phyloP scores from a whole-genome alignment of 768 basidiomycete species.

The Xerocomellus amylosporus region DNA sequence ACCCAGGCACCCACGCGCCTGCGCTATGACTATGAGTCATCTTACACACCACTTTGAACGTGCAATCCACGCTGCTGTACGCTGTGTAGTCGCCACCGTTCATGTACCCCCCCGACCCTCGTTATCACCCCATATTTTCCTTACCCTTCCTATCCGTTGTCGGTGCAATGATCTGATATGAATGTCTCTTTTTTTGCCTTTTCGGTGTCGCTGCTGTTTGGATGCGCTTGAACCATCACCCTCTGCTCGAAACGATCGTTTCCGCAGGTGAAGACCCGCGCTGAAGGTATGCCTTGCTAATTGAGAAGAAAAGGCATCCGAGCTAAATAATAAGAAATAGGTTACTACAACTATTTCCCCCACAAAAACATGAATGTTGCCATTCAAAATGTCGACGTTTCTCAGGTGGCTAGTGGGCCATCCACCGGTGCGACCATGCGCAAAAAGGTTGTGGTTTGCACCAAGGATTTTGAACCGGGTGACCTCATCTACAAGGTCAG shows the following conservation, averaged over 20 bases:
- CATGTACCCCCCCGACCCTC: conserved; percentile 24
- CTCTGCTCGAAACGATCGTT: conserved; percentile 12
- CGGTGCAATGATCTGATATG: conserved; percentile 59
- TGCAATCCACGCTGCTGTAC: conserved; percentile 29
- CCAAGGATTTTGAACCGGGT: conserved; percentile 65
- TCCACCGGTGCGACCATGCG: conserved; percentile 24
- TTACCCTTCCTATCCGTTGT: conserved; percentile 20
- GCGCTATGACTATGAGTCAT: conserved; percentile 36
- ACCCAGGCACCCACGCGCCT: conserved; percentile 59
- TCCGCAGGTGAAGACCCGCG: conserved; percentile 58
- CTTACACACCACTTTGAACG: conserved; percentile 28
- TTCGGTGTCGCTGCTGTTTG: conserved; percentile 17
- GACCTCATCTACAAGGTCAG: conserved; percentile 75
- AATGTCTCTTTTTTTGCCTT: conserved; percentile 34
- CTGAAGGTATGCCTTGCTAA: conserved; percentile 65
- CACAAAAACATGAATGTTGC: conserved; percentile 65
- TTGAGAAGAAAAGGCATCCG: conserved; percentile 4
- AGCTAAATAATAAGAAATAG: conserved; percentile 39
- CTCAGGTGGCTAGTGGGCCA: conserved; percentile 18
- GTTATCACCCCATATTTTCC: conserved; percentile 18
- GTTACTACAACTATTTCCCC: conserved; percentile 79
- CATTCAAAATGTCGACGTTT: conserved; percentile 41
- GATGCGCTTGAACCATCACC: conserved; percentile 15
- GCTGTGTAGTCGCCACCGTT: conserved; percentile 30
- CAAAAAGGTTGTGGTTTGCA: conserved; percentile 58